Conservation (phyloP, 164 flowering plant genomes). For the Sextonia rubra region DNA sequence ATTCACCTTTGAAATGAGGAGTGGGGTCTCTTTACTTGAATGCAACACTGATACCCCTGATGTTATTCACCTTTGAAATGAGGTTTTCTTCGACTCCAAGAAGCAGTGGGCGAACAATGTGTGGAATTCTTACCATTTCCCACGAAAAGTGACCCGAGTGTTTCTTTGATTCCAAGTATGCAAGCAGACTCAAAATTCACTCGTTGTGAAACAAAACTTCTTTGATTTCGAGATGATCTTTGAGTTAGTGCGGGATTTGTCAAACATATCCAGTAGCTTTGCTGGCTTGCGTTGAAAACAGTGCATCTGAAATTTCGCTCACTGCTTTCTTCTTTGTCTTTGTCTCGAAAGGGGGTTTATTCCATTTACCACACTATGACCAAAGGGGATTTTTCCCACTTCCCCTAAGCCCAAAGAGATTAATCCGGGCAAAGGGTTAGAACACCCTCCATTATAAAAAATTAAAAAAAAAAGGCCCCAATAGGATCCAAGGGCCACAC, state of each 20-base stretch:
- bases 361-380: too few relatives aligned
- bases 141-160: not conserved
- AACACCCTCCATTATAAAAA: too few relatives aligned
- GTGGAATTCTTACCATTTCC: not conserved
- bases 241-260: not conserved
- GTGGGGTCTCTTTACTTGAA: not conserved
- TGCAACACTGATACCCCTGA: too few relatives aligned
- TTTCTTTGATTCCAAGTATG: not conserved
- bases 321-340: not conserved
- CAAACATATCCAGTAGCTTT: not conserved
- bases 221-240: not conserved
- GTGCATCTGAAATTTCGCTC: too few relatives aligned
- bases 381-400: too few relatives aligned
- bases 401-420: too few relatives aligned
- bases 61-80: not conserved
- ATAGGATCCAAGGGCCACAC: too few relatives aligned
- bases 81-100: conserved; percentile 13
- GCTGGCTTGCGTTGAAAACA: not conserved
- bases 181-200: too few relatives aligned
- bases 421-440: too few relatives aligned
- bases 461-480: too few relatives aligned
- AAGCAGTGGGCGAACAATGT: not conserved
- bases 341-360: not conserved
- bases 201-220: too few relatives aligned
- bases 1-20: not conserved